Evolutionary conservation across 2,329 filamentous ascomycete genomes (phyloP).

Genomic region (Trichoderma arundinaceum): DNA sequence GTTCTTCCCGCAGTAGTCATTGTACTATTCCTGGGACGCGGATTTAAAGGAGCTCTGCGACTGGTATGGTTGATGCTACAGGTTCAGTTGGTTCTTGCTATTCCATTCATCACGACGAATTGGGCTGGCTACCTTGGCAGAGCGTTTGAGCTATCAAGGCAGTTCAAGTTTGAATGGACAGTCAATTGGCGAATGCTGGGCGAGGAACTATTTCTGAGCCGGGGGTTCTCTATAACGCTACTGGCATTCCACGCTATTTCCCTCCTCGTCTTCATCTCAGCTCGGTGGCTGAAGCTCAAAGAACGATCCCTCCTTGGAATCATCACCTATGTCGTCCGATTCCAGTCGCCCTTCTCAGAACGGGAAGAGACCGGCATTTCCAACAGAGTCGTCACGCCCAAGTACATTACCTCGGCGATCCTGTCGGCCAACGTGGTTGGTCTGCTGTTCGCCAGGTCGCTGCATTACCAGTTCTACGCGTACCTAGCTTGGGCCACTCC

Average conservation of each 20-base stretch:
- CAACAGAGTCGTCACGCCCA: slow-evolving; percentile 63
- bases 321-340: slow-evolving; percentile 50
- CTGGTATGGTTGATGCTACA: slow-evolving; percentile 75
- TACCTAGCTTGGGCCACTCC: slow-evolving; percentile 91
- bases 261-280: slow-evolving; percentile 69
- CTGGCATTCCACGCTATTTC: slow-evolving; percentile 68
- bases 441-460: slow-evolving; percentile 81
- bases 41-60: slow-evolving; percentile 67
- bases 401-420: slow-evolving; percentile 77
- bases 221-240: slow-evolving; percentile 69
- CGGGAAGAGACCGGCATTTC: slow-evolving; percentile 63
- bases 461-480: slow-evolving; percentile 95
- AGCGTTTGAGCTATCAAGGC: slow-evolving; percentile 88
- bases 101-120: slow-evolving; percentile 73
- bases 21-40: slow-evolving; percentile 75
- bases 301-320: slow-evolving; percentile 63
- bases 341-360: slow-evolving; percentile 52
- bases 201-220: slow-evolving; percentile 76
- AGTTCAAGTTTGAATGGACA: slow-evolving; percentile 97
- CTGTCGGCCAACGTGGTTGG: slow-evolving; percentile 79
- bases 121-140: slow-evolving; percentile 74
- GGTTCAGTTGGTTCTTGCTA: slow-evolving; percentile 71
- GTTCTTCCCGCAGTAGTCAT: slow-evolving; percentile 80
- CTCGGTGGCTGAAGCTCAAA: slow-evolving; percentile 75
- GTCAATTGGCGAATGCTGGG: slow-evolving; percentile 98